phyloP scores from a whole-genome alignment of 805 yeast species.

The Lachancea fermentati region DNA sequence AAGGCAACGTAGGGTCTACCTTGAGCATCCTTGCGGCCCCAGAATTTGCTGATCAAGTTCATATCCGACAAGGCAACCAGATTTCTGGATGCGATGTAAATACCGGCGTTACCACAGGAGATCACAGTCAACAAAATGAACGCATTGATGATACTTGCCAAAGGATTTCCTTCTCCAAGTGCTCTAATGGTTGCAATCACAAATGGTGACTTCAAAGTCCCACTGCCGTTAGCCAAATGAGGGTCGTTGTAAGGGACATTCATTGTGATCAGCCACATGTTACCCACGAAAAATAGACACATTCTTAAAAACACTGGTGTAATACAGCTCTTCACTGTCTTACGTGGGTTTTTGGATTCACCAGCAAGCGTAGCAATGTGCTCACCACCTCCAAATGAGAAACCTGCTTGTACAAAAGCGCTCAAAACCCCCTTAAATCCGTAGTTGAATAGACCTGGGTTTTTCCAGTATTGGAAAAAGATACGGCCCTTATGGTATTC shows the following conservation, averaged over 20 bases:
- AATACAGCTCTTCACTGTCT: constrained; percentile 54
- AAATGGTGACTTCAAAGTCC: constrained; percentile 40
- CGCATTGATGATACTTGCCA: constrained; percentile 61
- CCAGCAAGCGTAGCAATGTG: constrained; percentile 46
- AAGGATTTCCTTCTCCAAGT: too few relatives aligned
- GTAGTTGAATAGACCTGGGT: constrained; percentile 45
- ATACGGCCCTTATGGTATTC: too few relatives aligned
- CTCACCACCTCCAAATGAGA: constrained; percentile 48
- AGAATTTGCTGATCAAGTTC: constrained; percentile 36
- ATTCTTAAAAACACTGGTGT: constrained; percentile 56
- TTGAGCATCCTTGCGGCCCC: constrained; percentile 37
- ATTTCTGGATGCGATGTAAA: constrained; percentile 70
- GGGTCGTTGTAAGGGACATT: constrained; percentile 56
- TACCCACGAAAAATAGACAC: constrained; percentile 47
- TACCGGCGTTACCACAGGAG: constrained; percentile 73
- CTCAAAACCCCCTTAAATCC: constrained; percentile 49
- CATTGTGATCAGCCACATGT: constrained; percentile 54
- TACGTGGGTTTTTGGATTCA: constrained; percentile 52
- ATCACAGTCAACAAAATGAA: constrained; percentile 67
- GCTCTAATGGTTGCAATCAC: constrained; percentile 44
- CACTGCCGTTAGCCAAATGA: constrained; percentile 30
- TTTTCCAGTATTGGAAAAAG: too few relatives aligned
- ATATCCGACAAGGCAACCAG: constrained; percentile 43
- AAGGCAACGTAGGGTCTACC: constrained; percentile 48
- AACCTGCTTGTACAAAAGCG: constrained; percentile 47